These are phyloP conservation scores for Posidonia oceanica DNA, from an alignment of 116 monocot genomes.

Conservation along the genomic window DNA sequence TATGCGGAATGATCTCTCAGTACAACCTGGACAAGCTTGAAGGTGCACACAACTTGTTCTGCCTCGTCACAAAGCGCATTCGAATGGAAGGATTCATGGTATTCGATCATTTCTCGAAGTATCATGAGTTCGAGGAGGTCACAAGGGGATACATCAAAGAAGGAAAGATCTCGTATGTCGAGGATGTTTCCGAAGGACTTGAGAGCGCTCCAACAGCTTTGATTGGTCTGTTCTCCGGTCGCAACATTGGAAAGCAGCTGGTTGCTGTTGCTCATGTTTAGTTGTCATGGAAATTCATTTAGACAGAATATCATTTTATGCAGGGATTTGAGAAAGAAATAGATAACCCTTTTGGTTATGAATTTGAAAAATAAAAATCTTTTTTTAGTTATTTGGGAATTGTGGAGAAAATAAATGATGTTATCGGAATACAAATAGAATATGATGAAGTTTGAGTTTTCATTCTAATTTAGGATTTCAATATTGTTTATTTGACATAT, in stretches of 20 bases:
- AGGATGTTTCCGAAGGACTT: slow-evolving; percentile 41
- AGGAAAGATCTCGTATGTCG: slow-evolving; percentile 39
- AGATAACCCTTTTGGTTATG: too few species aligned
- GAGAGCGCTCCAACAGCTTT: slow-evolving; percentile 35
- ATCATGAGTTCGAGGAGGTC: slow-evolving; percentile 25
- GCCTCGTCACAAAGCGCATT: slow-evolving; percentile 22
- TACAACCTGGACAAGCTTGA: slow-evolving; percentile 45
- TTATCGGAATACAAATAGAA: too few species aligned
- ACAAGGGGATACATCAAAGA: slow-evolving; percentile 22
- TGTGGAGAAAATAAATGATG: too few species aligned
- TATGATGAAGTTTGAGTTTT: too few species aligned
- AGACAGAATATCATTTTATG: too few species aligned
- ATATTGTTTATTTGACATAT: too few species aligned
- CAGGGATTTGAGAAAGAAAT: too few species aligned
- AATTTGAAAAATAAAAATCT: too few species aligned
- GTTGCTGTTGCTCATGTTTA: slow-evolving; percentile 11
- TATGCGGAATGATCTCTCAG: slow-evolving; percentile 70
- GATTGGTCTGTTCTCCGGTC: slow-evolving; percentile 28
- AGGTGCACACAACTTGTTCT: slow-evolving; percentile 38
- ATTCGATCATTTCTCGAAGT: slow-evolving; percentile 9
- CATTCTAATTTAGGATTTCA: too few species aligned
- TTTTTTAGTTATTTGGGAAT: too few species aligned
- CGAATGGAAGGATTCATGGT: slow-evolving; percentile 40
- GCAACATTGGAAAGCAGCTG: slow-evolving; percentile 40
- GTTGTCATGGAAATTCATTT: too few species aligned